These are phyloP conservation scores for Sporothrix brasiliensis DNA, from an alignment of 2,329 filamentous ascomycete genomes.

Conservation along the genomic window DNA sequence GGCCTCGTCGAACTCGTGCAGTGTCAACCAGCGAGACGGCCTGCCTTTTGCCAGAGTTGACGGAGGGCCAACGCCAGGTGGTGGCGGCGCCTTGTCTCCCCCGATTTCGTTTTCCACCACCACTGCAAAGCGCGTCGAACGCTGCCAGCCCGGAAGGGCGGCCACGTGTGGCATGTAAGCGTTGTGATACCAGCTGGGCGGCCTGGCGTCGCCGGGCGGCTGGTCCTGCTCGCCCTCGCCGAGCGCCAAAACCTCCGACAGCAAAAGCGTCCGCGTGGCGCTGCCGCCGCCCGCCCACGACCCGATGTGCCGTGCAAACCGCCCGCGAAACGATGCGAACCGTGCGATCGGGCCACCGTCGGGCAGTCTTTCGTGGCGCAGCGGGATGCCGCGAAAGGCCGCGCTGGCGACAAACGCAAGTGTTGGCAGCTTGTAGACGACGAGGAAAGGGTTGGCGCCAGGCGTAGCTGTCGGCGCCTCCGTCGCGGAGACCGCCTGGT, in stretches of 20 bases:
- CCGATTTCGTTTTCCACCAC: constrained; percentile 25
- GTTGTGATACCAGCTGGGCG: background rate
- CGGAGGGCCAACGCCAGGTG: background rate
- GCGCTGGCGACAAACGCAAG: constrained; percentile 21
- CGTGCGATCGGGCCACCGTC: constrained; percentile 34
- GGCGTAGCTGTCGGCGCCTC: background rate
- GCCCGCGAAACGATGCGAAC: constrained; percentile 31
- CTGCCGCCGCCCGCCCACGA: background rate
- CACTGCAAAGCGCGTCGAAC: constrained; percentile 35
- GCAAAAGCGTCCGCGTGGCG: background rate
- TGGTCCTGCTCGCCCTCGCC: no score
- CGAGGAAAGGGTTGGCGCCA: constrained; percentile 32
- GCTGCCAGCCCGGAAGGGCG: constrained; percentile 33
- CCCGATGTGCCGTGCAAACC: constrained; percentile 27
- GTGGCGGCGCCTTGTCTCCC: background rate
- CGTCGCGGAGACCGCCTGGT: constrained; percentile 25
- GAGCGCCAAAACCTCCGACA: background rate
- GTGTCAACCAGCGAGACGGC: background rate
- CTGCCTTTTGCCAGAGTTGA: background rate
- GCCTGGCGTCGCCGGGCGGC: no score
- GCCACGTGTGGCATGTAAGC: background rate
- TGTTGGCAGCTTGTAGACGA: constrained; percentile 33
- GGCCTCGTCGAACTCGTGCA: constrained; percentile 8
- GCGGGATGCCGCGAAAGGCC: constrained; percentile 32
- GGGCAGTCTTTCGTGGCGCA: constrained; percentile 34